phyloP scores from a whole-genome alignment of 2,329 filamentous ascomycete species.

The Epichloe bromicola region DNA sequence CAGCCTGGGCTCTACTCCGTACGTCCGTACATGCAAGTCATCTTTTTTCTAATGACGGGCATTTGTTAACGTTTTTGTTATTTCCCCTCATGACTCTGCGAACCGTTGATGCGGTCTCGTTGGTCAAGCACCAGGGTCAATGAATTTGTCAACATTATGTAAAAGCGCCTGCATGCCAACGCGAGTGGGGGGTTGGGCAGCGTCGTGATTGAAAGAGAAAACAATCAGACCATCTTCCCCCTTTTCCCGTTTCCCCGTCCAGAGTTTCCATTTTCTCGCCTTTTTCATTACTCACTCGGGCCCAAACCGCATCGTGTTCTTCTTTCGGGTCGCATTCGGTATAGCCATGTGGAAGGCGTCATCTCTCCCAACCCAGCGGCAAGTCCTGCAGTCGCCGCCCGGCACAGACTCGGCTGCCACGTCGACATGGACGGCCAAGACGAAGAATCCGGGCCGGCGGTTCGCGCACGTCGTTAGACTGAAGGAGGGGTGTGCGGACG shows the following conservation, averaged over 20 bases:
- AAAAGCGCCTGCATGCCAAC: no score
- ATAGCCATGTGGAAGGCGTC: constrained; percentile 14
- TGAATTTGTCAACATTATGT: no score
- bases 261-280: no score
- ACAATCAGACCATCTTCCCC: neutral
- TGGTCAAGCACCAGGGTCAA: no score
- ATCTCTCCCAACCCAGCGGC: constrained; percentile 7
- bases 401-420: neutral
- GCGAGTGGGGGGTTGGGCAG: neutral
- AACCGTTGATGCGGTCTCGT: neutral
- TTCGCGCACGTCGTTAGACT: constrained; percentile 63
- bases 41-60: no score
- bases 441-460: constrained; percentile 35
- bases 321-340: neutral
- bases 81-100: neutral
- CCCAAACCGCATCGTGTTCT: no score
- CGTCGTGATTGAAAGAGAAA: neutral
- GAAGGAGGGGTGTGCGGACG: constrained; percentile 49
- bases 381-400: constrained; percentile 5
- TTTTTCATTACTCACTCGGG: no score
- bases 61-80: neutral
- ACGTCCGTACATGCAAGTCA: no score
- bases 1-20: no score
- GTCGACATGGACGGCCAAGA: constrained; percentile 6
- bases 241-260: no score